Evolutionary conservation across 2,329 filamentous ascomycete species (phyloP).

Genomic region (Phyllosticta citribraziliensis): DNA sequence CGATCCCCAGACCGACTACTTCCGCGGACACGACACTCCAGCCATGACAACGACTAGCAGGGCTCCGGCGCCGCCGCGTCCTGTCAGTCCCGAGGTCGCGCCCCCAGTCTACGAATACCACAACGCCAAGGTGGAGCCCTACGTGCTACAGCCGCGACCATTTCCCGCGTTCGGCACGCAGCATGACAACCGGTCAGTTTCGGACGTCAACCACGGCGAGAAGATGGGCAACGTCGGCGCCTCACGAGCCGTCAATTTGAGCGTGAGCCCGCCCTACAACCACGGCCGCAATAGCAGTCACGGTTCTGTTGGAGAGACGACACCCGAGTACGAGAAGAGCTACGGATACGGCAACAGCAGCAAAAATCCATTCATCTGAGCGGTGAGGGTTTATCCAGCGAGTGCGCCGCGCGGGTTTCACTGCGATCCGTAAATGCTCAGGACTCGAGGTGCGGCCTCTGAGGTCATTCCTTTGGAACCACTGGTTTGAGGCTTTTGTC

Average conservation of each 20-base stretch:
- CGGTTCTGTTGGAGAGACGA: slow-evolving; percentile 34
- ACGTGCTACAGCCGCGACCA: slow-evolving; percentile 35
- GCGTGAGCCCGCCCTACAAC: slow-evolving; percentile 29
- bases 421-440: slow-evolving; percentile 34
- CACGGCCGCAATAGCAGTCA: slow-evolving; percentile 37
- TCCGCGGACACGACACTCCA: slow-evolving; percentile 7
- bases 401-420: slow-evolving; percentile 12
- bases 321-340: slow-evolving; percentile 25
- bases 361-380: slow-evolving; percentile 30
- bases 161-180: slow-evolving; percentile 32
- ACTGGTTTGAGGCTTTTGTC: slow-evolving; percentile 29
- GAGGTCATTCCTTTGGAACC: slow-evolving; percentile 23
- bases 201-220: slow-evolving; percentile 17
- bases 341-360: slow-evolving; percentile 14
- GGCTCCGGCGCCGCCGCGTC: slow-evolving; percentile 6
- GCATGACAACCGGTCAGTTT: slow-evolving; percentile 15
- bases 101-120: slow-evolving; percentile 32
- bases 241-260: slow-evolving; percentile 30
- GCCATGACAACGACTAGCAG: slow-evolving; percentile 1
- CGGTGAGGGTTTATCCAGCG: slow-evolving; percentile 29
- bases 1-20: slow-evolving; percentile 17
- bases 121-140: slow-evolving; percentile 35
- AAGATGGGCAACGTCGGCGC: slow-evolving; percentile 35
- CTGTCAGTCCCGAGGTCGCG: slow-evolving; percentile 21
- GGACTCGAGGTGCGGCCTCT: slow-evolving; percentile 30